Evolutionary conservation across 192 early-diverging fungal genomes (phyloP).

Genomic region (Backusella westeae): DNA sequence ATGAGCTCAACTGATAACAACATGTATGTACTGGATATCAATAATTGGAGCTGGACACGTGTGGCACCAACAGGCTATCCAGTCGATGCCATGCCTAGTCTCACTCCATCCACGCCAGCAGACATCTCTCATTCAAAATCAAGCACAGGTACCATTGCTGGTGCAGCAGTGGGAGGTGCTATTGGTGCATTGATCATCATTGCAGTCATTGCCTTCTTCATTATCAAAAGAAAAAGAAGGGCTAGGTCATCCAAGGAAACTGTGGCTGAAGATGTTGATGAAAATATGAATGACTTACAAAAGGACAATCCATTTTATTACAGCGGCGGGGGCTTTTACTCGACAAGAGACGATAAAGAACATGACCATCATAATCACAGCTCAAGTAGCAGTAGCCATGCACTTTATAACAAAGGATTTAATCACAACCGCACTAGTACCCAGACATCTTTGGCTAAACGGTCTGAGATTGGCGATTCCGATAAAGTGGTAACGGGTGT

Average conservation of each 20-base stretch:
- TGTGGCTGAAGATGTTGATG: background rate
- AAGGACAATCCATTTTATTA: slow-evolving; percentile 9
- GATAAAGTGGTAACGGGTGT: slow-evolving; percentile 16
- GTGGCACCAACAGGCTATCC: slow-evolving; percentile 36
- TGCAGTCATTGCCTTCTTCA: slow-evolving; percentile 27
- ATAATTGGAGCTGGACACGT: slow-evolving; percentile 59
- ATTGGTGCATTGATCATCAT: background rate
- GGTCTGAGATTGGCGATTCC: slow-evolving; percentile 25
- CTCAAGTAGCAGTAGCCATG: slow-evolving; percentile 1
- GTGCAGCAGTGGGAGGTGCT: slow-evolving; percentile 33
- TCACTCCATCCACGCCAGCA: background rate
- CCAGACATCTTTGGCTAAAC: background rate
- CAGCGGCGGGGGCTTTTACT: background rate
- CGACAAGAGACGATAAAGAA: background rate
- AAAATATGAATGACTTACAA: background rate
- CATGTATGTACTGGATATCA: slow-evolving; percentile 65
- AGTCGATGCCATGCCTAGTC: background rate
- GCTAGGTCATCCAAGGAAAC: background rate
- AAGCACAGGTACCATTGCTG: slow-evolving; percentile 39
- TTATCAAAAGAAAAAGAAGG: slow-evolving; percentile 3
- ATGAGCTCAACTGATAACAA: slow-evolving; percentile 46
- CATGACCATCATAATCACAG: background rate
- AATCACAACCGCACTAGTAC: background rate
- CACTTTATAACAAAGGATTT: background rate
- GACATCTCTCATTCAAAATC: slow-evolving; percentile 1